Evolutionary conservation across 2,329 filamentous ascomycete genomes (phyloP).

Genomic region (Sclerotinia spermophila): DNA sequence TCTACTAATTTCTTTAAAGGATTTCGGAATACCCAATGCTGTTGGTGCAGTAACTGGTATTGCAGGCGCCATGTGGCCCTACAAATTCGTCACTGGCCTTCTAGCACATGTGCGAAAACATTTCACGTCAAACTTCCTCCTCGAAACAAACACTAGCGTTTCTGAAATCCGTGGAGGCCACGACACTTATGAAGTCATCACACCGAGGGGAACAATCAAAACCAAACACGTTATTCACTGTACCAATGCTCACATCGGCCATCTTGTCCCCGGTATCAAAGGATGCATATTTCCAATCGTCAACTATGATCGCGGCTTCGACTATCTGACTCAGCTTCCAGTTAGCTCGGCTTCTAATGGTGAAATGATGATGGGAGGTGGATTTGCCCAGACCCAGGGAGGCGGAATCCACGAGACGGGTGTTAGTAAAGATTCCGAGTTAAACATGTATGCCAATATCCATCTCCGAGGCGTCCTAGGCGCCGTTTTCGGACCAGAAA

Average conservation of each 20-base stretch:
- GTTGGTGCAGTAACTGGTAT: neutral
- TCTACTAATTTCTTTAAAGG: neutral
- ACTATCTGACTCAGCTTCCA: slow-evolving; percentile 12
- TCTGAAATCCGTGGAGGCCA: slow-evolving; percentile 23
- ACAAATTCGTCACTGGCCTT: slow-evolving; percentile 55
- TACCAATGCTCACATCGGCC: slow-evolving; percentile 65
- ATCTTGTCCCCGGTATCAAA: slow-evolving; percentile 49
- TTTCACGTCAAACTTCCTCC: slow-evolving; percentile 50
- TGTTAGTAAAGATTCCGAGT: neutral
- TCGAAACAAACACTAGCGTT: slow-evolving; percentile 45
- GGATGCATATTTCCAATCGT: slow-evolving; percentile 57
- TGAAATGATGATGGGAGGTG: slow-evolving; percentile 13
- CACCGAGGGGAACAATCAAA: slow-evolving; percentile 51
- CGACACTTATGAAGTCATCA: slow-evolving; percentile 46
- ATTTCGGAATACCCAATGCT: slow-evolving; percentile 4
- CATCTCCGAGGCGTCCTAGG: neutral
- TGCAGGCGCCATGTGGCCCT: slow-evolving; percentile 47
- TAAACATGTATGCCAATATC: slow-evolving; percentile 4
- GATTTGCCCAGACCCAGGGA: neutral
- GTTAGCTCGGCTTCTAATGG: neutral
- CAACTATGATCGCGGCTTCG: slow-evolving; percentile 9
- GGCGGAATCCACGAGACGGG: neutral
- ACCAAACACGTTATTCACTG: slow-evolving; percentile 59
- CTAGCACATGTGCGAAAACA: slow-evolving; percentile 43
- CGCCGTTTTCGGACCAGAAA: slow-evolving; percentile 31